Base-by-base conservation (phyloP, 2,329 filamentous ascomycete species). In the Botrytis squamosa region DNA sequence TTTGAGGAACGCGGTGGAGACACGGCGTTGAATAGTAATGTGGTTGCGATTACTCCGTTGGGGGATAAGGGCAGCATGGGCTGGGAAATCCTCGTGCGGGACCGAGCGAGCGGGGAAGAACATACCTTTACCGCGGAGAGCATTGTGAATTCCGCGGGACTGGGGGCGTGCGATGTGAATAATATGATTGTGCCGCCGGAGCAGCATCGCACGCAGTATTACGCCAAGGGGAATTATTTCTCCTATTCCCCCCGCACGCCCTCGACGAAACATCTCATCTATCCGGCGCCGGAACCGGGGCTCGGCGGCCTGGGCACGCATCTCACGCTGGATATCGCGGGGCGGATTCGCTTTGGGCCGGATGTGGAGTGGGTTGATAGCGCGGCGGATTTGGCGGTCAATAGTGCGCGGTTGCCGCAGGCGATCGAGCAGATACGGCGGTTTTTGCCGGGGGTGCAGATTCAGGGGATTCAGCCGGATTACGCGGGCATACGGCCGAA, bases 141-240 rank as follows among this genome's bases (percentile, higher is more conserved):
- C 0, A 81, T 98, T 18, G 85, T 98, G 79, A 99, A 98, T 83
- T 90, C 92, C 2, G 95, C 95, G 0, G 96, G 96, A 0, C 88
- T 98, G 25, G 90, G 88, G 75, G 93, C 95, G 33, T 91, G 91
- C 70, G 84, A 84, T 36, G 85, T 98, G 63, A 91, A 92, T 80
- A 99, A 98, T 84, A 91, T 95, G 88, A 88, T 98, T 55, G 86
- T 93, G 0, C 90, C 91, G 0, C 78, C 84, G 0, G 82, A 84
- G 0, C 83, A 87, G 8, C 89, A 89, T 69, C 84, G 85, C 57
- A 87, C 83, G 38, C 88, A 94, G 8, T 93, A 89, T 85, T 98
- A 92, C 83, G 95, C 95, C 74, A 99, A 99, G 84, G 96, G 96
- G 0, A 95, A 93, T 75, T 99, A 99, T 85, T 98, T 97, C 84